These are phyloP conservation scores for Taphrina betulina DNA, from an alignment of 1,139 yeast species.

Conservation along the genomic window DNA sequence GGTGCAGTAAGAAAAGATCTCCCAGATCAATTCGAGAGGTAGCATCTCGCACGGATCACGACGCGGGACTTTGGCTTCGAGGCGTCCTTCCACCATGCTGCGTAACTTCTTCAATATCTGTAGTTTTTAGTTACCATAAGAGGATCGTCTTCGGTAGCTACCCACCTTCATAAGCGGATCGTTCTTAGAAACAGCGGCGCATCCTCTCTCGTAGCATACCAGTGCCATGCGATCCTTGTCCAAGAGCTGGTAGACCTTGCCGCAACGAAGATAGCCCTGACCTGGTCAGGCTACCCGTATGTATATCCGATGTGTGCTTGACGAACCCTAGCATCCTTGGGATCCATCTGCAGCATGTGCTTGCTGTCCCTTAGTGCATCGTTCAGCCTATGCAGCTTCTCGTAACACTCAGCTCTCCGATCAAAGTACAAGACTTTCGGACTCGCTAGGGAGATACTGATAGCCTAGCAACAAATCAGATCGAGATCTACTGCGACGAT, in stretches of 20 bases:
- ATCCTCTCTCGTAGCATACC: constrained; percentile 10
- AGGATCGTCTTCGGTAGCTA: background rate
- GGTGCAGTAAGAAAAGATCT: constrained; percentile 1
- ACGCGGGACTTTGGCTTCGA: background rate
- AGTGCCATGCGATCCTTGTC: constrained; percentile 20
- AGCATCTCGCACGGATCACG: constrained; percentile 2
- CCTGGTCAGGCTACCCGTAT: background rate
- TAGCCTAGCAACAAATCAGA: constrained; percentile 11
- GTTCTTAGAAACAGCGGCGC: background rate
- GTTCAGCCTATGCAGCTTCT: background rate
- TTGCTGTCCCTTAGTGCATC: constrained; percentile 20
- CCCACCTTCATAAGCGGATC: background rate
- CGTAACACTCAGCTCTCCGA: constrained; percentile 5
- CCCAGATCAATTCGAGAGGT: constrained; percentile 18
- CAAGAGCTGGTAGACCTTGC: constrained; percentile 18
- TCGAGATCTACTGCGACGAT: too few relatives aligned
- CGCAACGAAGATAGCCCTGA: constrained; percentile 26
- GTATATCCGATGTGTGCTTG: background rate
- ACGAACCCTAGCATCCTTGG: constrained; percentile 10
- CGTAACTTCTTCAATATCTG: background rate
- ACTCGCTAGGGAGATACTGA: constrained; percentile 1
- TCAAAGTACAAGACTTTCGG: constrained; percentile 12
- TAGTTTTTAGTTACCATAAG: background rate
- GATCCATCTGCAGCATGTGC: constrained; percentile 19
- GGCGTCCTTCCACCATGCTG: constrained; percentile 3